These are phyloP conservation scores for Cymbidium sinense DNA, from an alignment of 106 monocot genomes.

Conservation along the genomic window DNA sequence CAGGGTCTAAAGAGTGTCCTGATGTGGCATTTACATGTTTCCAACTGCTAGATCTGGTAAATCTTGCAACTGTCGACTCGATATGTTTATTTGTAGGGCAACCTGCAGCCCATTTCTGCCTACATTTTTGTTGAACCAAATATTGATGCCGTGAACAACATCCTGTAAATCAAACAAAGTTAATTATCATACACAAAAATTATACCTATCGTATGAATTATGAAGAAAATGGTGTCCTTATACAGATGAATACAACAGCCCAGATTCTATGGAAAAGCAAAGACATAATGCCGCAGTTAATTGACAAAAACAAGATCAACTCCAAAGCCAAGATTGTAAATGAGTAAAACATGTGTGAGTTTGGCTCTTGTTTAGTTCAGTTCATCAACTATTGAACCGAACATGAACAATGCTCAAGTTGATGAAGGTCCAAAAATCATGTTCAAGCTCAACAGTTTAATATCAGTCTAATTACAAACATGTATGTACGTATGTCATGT, in stretches of 20 bases:
- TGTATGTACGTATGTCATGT: too few species aligned
- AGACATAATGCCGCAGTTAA: background rate
- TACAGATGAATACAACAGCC: background rate
- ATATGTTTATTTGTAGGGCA: slow-evolving; percentile 11
- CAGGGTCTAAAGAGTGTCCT: slow-evolving; percentile 46
- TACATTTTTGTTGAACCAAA: slow-evolving; percentile 12
- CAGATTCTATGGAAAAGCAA: background rate
- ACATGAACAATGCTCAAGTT: background rate
- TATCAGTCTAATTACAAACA: background rate
- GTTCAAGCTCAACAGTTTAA: too few species aligned
- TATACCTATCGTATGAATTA: background rate
- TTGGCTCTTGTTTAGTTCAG: background rate
- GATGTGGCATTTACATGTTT: slow-evolving; percentile 35
- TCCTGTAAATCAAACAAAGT: slow-evolving; percentile 18
- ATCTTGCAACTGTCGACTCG: slow-evolving; percentile 3
- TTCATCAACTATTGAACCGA: background rate
- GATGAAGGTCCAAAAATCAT: background rate
- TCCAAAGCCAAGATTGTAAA: background rate
- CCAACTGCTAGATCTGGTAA: slow-evolving; percentile 1
- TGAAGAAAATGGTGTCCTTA: background rate
- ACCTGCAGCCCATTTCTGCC: slow-evolving; percentile 1
- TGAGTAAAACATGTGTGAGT: background rate
- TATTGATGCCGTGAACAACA: slow-evolving; percentile 9
- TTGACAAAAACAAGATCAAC: background rate
- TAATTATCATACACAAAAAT: background rate